Base-by-base conservation (phyloP, 2,329 filamentous ascomycete species). In the Colletotrichum lindemuthianum region DNA sequence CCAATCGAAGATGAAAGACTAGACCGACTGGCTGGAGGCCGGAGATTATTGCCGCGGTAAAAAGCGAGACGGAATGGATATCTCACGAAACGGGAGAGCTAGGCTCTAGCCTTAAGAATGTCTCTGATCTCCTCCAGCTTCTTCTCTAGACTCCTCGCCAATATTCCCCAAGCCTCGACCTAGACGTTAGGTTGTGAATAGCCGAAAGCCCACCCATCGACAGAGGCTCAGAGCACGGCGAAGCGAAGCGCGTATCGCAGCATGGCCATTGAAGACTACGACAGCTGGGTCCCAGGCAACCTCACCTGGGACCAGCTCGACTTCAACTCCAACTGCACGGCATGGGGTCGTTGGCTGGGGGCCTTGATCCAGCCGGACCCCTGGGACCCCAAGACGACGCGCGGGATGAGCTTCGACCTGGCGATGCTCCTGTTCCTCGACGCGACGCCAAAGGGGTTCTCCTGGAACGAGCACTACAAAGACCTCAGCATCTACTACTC, bases 271-370 rank as follows among this genome's bases (percentile, higher is more conserved):
- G 12, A 37, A 7, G 8, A 36, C 8, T 12, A 45, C 33, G 63
- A 65, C 41, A 58, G 41, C 13, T 65, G 63, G 63, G 63, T 65
- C 13, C 63, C 63, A 2, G 63, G 63, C 2, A 60, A 61, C 36
- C 10, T 65, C 11, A 61, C 57, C 7, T 65, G 63, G 63, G 59
- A 66, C 8, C 60, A 63, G 43, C 63, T 66, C 8, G 44, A 66
- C 37, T 66, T 66, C 33, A 43, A 48, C 9, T 15, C 43, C 6
- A 66, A 66, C 10, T 66, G 63, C 43, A 49, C 59, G 9, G 37
- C 56, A 8, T 63, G 59, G 60, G 63, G 59, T 1, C 59, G 54
- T 16, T 66, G 63, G 60, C 34, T 66, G 0, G 60, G 45, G 2
- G 37, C 59, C 6, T 37, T 65, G 51, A 34, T 65, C 0, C 63